phyloP scores from a whole-genome alignment of 106 monocot species.

The Dioscorea zingiberensis region DNA sequence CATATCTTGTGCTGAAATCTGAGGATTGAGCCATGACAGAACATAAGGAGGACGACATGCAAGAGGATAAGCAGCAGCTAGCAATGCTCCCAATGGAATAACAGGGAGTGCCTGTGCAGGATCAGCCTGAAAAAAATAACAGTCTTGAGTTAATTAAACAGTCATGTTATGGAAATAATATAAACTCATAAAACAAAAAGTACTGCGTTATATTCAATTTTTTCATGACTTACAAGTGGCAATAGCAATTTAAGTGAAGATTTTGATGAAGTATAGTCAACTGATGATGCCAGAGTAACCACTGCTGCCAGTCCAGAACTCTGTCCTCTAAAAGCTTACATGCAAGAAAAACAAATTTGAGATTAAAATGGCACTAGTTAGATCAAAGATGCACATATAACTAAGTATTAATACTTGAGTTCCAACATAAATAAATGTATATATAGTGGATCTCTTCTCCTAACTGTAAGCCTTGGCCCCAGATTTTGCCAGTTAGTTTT shows the following conservation, averaged over 20 bases:
- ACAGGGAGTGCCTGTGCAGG: conserved; percentile 90
- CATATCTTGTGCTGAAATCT: conserved; percentile 87
- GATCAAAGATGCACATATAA: too few species aligned
- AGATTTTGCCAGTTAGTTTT: too few species aligned
- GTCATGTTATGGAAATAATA: neutral
- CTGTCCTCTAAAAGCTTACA: conserved; percentile 40
- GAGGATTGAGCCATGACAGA: conserved; percentile 75
- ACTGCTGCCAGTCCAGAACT: conserved; percentile 65
- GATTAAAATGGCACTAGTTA: neutral
- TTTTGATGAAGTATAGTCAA: conserved; percentile 84
- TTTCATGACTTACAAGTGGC: conserved; percentile 69
- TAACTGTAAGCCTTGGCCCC: too few species aligned
- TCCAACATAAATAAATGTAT: too few species aligned
- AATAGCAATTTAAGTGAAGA: conserved; percentile 82
- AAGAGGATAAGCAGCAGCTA: conserved; percentile 79
- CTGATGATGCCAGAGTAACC: conserved; percentile 88
- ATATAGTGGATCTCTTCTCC: too few species aligned
- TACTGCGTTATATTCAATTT: neutral
- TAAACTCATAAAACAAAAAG: neutral
- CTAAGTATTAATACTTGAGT: too few species aligned
- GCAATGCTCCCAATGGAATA: conserved; percentile 74
- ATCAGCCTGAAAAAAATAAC: conserved; percentile 63
- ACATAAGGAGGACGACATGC: conserved; percentile 76
- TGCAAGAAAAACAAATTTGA: conserved; percentile 1
- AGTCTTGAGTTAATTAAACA: neutral